Evolutionary conservation across 1,284 basidiomycete species (phyloP), one percentile per base, ranked within the genome.

Genomic region (Coniophora puteana): DNA sequence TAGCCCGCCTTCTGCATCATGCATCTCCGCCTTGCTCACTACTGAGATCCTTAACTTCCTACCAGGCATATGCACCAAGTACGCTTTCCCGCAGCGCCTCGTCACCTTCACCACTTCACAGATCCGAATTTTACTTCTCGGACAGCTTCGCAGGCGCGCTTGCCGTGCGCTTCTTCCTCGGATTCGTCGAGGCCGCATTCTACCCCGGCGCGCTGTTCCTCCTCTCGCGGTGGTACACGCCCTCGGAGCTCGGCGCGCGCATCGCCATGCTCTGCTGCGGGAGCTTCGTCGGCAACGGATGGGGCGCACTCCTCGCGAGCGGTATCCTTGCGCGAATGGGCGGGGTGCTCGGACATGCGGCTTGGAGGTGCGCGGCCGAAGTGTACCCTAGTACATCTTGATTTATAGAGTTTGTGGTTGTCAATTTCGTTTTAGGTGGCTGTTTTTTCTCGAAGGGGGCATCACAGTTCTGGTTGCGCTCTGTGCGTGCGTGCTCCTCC

Each of bases 211-310:
- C 68, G 20, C 51, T 76, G 28, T 57, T 60, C 46, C 53, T 70
- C 22, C 50, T 66, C 8, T 67, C 61, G 33, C 59, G 63, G 45
- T 48, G 50, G 44, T 52, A 41, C 31, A 41, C 27, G n/a, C n/a
- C 29, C 10, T 14, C 14, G 14, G 83, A 86, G 51, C 66, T 86
- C 16, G 82, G 81, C 23, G 61, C 82, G 33, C 71, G 89, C 42
- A 87, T 80, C 21, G 80, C 86, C 3, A 62, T 85, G 36, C 72
- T 92, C 8, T 79, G 76, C 43, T 80, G 76, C 51, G 85, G 85
- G 7, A 78, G 69, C 53, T 66, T 90, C 27, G 78, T 90, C 48
- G 83, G 79, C 42, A 92, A 89, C 63, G 88, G 86, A 1, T 89
- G 90, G 57, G 86, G 87, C 14, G 70, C 84, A 2, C 67, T 89